phyloP scores from a whole-genome alignment of 129 eudicot genomes.

The Pseudognaphalium luteoalbum region DNA sequence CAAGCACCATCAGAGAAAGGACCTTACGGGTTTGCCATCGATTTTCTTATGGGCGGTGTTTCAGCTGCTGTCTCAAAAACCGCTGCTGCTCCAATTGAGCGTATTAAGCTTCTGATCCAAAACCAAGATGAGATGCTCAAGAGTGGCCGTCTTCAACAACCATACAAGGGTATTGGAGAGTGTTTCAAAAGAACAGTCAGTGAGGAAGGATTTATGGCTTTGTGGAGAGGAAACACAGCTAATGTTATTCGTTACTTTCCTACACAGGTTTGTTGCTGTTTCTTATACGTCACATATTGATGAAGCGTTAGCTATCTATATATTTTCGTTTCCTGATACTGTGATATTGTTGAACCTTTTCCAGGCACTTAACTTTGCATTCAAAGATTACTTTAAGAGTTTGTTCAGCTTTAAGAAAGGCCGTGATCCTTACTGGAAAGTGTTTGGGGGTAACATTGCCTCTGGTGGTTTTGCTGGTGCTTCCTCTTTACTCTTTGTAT shows the following conservation, averaged over 20 bases:
- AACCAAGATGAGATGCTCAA: slow-evolving; percentile 12
- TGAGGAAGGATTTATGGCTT: not conserved
- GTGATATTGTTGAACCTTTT: not conserved
- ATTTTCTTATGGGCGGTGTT: slow-evolving; percentile 2
- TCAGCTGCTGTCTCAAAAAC: slow-evolving; percentile 6
- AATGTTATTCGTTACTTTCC: not conserved
- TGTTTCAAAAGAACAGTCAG: not conserved
- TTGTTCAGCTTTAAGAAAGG: slow-evolving; percentile 6
- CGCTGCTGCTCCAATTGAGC: not conserved
- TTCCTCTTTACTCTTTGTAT: not conserved
- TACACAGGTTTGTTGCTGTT: not conserved
- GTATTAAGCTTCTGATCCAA: not conserved
- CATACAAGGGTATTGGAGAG: not conserved
- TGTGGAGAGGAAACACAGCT: slow-evolving; percentile 8
- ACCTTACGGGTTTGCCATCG: not conserved
- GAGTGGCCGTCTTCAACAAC: not conserved
- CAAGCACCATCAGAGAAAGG: slow-evolving; percentile 7
- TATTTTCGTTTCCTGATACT: not conserved
- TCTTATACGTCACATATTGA: not conserved
- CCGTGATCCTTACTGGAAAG: not conserved
- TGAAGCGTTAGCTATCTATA: not conserved
- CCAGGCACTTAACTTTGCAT: slow-evolving; percentile 5
- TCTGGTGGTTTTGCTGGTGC: slow-evolving; percentile 4
- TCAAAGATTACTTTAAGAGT: not conserved
- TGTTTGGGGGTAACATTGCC: not conserved